Conservation (phyloP, 1,139 yeast species). For the Protomyces gravidus region DNA sequence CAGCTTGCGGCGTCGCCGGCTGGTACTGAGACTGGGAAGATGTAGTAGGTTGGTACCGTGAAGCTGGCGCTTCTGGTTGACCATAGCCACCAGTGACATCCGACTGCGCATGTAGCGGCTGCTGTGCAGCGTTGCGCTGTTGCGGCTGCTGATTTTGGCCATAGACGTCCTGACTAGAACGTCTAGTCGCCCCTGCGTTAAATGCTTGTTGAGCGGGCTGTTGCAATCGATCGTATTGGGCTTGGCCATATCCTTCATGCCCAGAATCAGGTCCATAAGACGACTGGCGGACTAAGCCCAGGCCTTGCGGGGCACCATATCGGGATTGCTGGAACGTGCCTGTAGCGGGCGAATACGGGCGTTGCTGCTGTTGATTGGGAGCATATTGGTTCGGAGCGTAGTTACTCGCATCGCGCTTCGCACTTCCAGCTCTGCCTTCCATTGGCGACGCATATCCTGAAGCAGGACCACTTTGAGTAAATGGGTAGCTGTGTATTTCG, state of each 20-base stretch:
- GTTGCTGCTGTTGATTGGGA: background rate
- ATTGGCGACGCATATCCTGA: background rate
- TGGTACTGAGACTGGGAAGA: background rate
- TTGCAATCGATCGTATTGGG: background rate
- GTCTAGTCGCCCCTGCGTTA: background rate
- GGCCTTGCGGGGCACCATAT: background rate
- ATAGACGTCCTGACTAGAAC: background rate
- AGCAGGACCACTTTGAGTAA: slow-evolving; percentile 2
- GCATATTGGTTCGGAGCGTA: background rate
- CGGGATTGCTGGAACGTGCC: background rate
- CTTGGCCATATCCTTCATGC: background rate
- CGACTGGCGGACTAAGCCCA: background rate
- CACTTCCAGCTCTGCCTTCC: background rate
- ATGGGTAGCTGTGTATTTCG: background rate
- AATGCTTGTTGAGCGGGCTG: background rate
- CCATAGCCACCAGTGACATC: too few species aligned
- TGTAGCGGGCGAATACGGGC: background rate
- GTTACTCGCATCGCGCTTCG: background rate
- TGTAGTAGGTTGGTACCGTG: background rate
- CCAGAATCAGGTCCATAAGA: background rate
- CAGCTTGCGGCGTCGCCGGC: background rate
- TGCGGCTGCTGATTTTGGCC: background rate
- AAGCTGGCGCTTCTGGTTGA: too few species aligned
- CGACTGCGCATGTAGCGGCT: background rate
- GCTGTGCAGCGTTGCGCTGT: background rate